Conservation (phyloP, 148 eudicot genomes). For the Rhododendron henanense region DNA sequence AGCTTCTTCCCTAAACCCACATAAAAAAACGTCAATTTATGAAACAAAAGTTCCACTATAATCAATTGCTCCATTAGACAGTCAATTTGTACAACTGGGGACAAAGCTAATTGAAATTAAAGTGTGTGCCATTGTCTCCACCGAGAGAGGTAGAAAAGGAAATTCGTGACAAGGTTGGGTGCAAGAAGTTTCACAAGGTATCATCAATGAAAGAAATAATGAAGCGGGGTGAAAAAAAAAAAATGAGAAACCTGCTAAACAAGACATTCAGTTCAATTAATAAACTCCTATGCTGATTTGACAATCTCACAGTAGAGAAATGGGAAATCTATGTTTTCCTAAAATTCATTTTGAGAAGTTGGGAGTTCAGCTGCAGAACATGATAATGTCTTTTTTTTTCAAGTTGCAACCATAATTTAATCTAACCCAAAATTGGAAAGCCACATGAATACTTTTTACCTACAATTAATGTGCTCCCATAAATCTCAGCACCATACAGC, state of each 20-base stretch:
- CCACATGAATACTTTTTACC: background rate
- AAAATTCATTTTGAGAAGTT: background rate
- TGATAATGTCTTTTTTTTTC: background rate
- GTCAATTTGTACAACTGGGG: background rate
- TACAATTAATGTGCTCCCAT: background rate
- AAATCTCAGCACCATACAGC: background rate
- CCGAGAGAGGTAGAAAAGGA: background rate
- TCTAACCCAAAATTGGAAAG: background rate
- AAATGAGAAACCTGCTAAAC: background rate
- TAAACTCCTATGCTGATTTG: background rate
- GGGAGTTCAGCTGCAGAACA: background rate
- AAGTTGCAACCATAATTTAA: background rate
- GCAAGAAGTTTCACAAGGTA: background rate
- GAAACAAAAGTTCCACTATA: background rate
- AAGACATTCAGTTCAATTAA: background rate
- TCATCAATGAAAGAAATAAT: background rate
- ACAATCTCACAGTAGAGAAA: background rate
- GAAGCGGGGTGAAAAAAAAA: background rate
- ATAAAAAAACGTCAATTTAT: constrained; percentile 4
- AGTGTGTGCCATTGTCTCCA: background rate
- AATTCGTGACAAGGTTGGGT: background rate
- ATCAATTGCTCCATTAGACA: background rate
- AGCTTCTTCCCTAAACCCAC: constrained; percentile 60
- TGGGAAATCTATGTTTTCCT: background rate
- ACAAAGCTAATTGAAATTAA: background rate